Evolutionary conservation across 1,284 basidiomycete genomes (phyloP).

Genomic region (Sphagnurus paluster): DNA sequence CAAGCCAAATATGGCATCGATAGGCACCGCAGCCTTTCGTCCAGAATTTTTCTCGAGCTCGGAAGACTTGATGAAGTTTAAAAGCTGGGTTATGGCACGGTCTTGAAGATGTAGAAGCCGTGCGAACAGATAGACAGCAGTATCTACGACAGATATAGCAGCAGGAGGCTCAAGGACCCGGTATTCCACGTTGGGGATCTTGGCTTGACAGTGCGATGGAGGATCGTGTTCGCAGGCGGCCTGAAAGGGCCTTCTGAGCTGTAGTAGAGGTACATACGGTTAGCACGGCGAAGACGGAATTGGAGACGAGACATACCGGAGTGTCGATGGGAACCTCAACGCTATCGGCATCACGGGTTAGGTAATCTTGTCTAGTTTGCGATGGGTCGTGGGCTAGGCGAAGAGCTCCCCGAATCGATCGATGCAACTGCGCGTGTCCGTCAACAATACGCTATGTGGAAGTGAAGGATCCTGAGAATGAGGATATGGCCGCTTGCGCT

Average conservation of each 20-base stretch:
- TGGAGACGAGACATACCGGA: constrained; percentile 49
- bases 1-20: constrained; percentile 84
- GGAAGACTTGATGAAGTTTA: constrained; percentile 70
- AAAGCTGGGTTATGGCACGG: constrained; percentile 65
- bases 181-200: constrained; percentile 42
- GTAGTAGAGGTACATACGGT: constrained; percentile 12
- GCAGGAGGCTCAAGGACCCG: constrained; percentile 65
- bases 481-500: constrained; percentile 90
- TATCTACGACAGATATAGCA: constrained; percentile 85
- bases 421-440: constrained; percentile 92
- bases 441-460: constrained; percentile 87
- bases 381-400: constrained; percentile 30
- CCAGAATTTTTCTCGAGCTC: constrained; percentile 90
- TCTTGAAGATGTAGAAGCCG: constrained; percentile 82
- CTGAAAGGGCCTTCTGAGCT: constrained; percentile 81
- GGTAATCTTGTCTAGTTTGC: constrained; percentile 49
- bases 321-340: constrained; percentile 77
- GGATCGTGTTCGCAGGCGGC: constrained; percentile 89
- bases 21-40: constrained; percentile 82
- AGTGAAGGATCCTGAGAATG: constrained; percentile 83
- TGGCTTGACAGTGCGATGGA: constrained; percentile 67
- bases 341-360: constrained; percentile 80
- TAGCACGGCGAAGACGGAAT: constrained; percentile 3
- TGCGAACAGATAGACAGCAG: constrained; percentile 86
- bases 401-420: constrained; percentile 40